A percentile compares a stretch with the other conserved stretches of the same genome.
These are phyloP conservation scores for Suhomyces kilbournensis DNA, from an alignment of 805 yeast species.

Conservation along the genomic window DNA sequence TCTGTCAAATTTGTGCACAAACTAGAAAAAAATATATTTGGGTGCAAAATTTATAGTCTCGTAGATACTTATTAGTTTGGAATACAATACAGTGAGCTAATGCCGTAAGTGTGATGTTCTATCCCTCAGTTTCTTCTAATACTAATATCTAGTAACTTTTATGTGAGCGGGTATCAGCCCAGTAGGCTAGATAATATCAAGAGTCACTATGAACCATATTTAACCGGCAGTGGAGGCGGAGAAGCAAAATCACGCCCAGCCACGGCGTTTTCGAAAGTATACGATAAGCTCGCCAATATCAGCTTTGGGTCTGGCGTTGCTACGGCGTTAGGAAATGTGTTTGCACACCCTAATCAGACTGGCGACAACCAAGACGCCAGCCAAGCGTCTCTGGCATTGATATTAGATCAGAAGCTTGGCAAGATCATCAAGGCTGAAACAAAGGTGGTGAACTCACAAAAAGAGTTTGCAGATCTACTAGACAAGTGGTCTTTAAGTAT, in stretches of 20 bases:
- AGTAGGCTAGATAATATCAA: not conserved
- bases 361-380: not conserved
- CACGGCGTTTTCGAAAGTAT: constrained; percentile 20
- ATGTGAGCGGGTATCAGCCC: not conserved
- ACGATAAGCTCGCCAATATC: constrained; percentile 14
- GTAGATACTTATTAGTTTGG: not conserved
- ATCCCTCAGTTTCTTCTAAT: not conserved
- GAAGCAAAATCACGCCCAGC: constrained; percentile 14
- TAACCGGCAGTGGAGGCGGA: not conserved
- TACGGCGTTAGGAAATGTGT: not conserved
- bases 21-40: not conserved
- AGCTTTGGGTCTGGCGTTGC: not conserved
- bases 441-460: constrained; percentile 33
- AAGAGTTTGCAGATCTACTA: constrained; percentile 39
- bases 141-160: not conserved
- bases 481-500: constrained; percentile 40
- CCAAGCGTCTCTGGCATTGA: constrained; percentile 16
- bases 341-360: not conserved
- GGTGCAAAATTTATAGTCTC: not conserved
- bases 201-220: not conserved
- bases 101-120: not conserved
- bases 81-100: not conserved
- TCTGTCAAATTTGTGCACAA: not conserved
- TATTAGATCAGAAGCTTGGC: constrained; percentile 30
- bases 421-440: constrained; percentile 40